phyloP scores from a whole-genome alignment of 306 rosid genomes.

The Alnus rubra region DNA sequence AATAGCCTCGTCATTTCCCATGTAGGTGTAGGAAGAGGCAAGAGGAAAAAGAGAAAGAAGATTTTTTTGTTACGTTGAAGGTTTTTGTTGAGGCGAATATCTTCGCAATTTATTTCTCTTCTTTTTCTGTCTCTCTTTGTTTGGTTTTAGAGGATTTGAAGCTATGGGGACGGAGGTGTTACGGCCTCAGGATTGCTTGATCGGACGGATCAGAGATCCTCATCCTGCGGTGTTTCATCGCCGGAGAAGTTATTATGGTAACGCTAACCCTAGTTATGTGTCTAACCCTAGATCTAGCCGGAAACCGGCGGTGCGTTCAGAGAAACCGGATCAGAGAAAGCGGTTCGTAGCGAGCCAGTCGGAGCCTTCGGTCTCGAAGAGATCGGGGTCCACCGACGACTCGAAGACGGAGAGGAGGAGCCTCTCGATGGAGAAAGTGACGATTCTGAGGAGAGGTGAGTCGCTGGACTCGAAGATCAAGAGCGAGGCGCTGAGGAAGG shows the following conservation, averaged over 20 bases:
- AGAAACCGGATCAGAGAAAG: slow-evolving; percentile 40
- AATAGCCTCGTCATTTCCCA: slow-evolving; percentile 24
- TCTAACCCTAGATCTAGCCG: slow-evolving; percentile 41
- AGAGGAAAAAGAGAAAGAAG: not conserved
- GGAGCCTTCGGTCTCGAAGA: slow-evolving; percentile 31
- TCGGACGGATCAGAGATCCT: slow-evolving; percentile 46
- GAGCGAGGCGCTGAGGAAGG: slow-evolving; percentile 41
- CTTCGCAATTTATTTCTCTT: not conserved
- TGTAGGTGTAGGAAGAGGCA: slow-evolving; percentile 28
- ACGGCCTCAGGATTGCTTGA: slow-evolving; percentile 70
- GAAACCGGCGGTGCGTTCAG: slow-evolving; percentile 43
- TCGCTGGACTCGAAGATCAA: slow-evolving; percentile 65
- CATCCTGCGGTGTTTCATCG: slow-evolving; percentile 44
- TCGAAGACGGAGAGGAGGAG: slow-evolving; percentile 32
- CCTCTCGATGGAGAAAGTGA: slow-evolving; percentile 59
- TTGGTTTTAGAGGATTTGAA: not conserved
- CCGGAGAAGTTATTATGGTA: slow-evolving; percentile 37
- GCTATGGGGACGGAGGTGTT: slow-evolving; percentile 83
- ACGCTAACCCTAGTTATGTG: slow-evolving; percentile 13
- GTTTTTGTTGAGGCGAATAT: slow-evolving; percentile 4
- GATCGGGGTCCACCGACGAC: slow-evolving; percentile 56
- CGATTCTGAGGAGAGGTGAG: slow-evolving; percentile 71
- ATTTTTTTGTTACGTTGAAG: not conserved
- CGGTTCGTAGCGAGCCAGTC: slow-evolving; percentile 25
- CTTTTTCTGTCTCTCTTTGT: not conserved